Evolutionary conservation across 371 early-diverging fungal species (phyloP).

Genomic region (Funneliformis caledonium): DNA sequence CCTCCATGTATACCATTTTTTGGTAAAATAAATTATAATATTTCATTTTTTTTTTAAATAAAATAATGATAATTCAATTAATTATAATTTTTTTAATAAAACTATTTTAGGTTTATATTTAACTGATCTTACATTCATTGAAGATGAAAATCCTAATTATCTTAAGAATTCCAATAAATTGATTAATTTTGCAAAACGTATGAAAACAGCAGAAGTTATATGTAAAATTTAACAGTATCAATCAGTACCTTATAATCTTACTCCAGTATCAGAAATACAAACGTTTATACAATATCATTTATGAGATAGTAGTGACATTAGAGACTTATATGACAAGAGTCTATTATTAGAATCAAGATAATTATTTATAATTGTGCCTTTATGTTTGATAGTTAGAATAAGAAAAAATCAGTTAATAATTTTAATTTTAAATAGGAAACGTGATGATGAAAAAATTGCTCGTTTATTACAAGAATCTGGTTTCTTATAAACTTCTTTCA

Average conservation of each 20-base stretch:
- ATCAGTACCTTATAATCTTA: constrained; percentile 76
- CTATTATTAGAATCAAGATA: constrained; percentile 81
- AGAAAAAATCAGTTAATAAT: background rate
- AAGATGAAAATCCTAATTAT: constrained; percentile 81
- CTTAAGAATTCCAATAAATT: constrained; percentile 60
- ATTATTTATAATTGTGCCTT: background rate
- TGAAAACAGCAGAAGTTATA: constrained; percentile 87
- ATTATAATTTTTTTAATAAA: constrained; percentile 36
- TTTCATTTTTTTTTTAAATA: background rate
- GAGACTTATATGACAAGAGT: constrained; percentile 74
- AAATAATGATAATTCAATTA: no score
- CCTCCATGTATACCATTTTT: constrained; percentile 94
- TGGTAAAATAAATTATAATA: constrained; percentile 32
- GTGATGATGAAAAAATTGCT: constrained; percentile 89
- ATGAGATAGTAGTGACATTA: constrained; percentile 56
- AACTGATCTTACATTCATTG: constrained; percentile 92
- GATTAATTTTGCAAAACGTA: constrained; percentile 91
- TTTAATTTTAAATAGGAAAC: constrained; percentile 56
- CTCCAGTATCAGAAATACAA: constrained; percentile 81
- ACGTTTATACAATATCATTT: constrained; percentile 68
- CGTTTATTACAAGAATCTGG: constrained; percentile 86
- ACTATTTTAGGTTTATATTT: constrained; percentile 80
- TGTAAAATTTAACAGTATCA: constrained; percentile 92
- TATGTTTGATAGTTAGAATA: background rate
- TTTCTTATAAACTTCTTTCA: constrained; percentile 62